Percentiles rank a stretch among this genome's conserved stretches.
These are phyloP conservation scores for Rhodotorula taiwanensis DNA, from an alignment of 768 basidiomycete species.

Conservation along the genomic window DNA sequence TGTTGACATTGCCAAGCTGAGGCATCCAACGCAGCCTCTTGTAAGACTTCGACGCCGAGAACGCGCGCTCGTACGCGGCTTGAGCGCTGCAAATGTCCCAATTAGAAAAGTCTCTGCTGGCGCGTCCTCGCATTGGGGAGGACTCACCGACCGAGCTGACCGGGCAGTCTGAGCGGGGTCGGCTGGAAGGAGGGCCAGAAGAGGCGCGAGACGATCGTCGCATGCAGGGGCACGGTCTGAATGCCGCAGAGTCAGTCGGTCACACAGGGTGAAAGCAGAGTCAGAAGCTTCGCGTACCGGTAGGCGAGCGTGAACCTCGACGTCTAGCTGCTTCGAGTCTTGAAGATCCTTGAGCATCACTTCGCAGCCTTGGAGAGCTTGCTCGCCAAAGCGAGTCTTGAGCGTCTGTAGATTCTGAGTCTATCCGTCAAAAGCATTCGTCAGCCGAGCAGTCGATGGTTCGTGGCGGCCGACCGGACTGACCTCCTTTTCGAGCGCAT, in stretches of 20 bases:
- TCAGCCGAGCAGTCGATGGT: background rate
- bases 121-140: background rate
- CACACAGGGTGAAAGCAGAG: background rate
- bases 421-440: constrained; percentile 50
- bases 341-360: constrained; percentile 98
- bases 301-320: constrained; percentile 58
- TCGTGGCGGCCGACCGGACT: constrained; percentile 16
- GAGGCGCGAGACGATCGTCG: constrained; percentile 82
- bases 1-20: constrained; percentile 72
- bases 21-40: constrained; percentile 84
- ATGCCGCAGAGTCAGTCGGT: background rate
- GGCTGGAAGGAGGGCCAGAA: constrained; percentile 89
- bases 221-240: constrained; percentile 64
- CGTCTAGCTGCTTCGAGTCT: constrained; percentile 82
- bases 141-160: constrained; percentile 69
- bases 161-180: constrained; percentile 67
- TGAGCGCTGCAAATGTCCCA: constrained; percentile 15
- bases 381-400: constrained; percentile 92
- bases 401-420: constrained; percentile 86
- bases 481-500: constrained; percentile 66
- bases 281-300: constrained; percentile 49
- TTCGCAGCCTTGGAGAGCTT: constrained; percentile 86
- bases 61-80: constrained; percentile 63
- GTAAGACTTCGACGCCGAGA: constrained; percentile 79
- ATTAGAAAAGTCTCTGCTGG: too few relatives aligned